Conservation (phyloP, 257 asterid species). For the Solanum dulcamara region DNA sequence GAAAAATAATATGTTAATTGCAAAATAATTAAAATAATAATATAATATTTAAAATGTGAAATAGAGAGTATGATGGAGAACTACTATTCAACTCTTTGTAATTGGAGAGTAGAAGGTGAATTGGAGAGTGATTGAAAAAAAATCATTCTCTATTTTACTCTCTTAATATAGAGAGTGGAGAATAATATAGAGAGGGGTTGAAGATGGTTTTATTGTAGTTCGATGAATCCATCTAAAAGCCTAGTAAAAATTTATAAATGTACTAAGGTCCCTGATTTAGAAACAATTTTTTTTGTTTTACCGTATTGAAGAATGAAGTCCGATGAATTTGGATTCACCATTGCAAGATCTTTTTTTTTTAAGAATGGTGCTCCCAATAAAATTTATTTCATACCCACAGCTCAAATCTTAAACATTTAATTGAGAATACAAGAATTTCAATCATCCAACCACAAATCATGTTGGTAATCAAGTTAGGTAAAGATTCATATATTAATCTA, state of each 20-base stretch:
- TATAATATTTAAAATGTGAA: no score
- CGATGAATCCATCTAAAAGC: background rate
- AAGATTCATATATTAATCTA: background rate
- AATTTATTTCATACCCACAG: background rate
- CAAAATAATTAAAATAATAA: no score
- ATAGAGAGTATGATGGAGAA: no score
- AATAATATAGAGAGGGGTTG: no score
- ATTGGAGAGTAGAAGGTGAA: no score
- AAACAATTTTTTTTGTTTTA: background rate
- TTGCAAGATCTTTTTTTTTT: accelerated
- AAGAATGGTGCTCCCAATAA: background rate
- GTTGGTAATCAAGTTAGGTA: background rate
- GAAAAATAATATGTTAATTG: no score
- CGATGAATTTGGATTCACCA: background rate
- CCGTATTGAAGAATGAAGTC: no score
- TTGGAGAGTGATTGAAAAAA: no score
- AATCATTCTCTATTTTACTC: no score
- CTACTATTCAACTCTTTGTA: no score
- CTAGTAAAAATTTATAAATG: background rate
- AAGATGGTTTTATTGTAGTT: background rate
- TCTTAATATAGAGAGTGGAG: no score
- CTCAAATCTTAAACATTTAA: no score
- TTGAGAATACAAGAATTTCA: accelerated
- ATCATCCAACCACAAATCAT: background rate
- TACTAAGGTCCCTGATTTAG: background rate